Conservation (phyloP, 257 asterid species). For the Solanum verrucosum region DNA sequence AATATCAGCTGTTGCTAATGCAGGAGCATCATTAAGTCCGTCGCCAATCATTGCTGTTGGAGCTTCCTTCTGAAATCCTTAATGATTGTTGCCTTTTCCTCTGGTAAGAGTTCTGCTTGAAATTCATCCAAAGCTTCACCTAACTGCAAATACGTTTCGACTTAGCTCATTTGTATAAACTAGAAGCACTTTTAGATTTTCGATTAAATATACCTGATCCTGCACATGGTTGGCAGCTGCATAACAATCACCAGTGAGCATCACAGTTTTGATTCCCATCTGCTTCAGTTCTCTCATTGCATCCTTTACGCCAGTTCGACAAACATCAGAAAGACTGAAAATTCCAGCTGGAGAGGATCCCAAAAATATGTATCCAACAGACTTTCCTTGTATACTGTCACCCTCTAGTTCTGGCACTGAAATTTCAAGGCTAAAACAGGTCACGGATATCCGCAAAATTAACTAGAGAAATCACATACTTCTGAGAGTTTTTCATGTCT, state of each 20-base stretch:
- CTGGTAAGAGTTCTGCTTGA: constrained; percentile 70
- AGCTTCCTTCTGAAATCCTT: constrained; percentile 46
- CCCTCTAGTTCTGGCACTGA: constrained; percentile 59
- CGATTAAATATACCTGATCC: constrained; percentile 35
- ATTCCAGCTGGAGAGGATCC: constrained; percentile 51
- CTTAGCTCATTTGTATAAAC: not conserved
- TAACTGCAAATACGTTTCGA: constrained; percentile 19
- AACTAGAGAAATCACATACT: not conserved
- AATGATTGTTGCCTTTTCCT: constrained; percentile 48
- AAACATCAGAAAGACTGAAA: constrained; percentile 53
- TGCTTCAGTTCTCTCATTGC: constrained; percentile 53
- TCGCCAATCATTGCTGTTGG: constrained; percentile 83
- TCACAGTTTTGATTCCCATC: constrained; percentile 58
- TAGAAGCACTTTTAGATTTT: not conserved
- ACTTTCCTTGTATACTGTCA: constrained; percentile 40
- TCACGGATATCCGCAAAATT: not conserved
- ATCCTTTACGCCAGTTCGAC: constrained; percentile 82
- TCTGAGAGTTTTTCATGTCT: not conserved
- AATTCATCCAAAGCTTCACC: constrained; percentile 45
- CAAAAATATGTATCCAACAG: constrained; percentile 54
- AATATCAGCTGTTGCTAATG: constrained; percentile 66
- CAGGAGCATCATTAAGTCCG: constrained; percentile 84
- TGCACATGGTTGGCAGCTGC: constrained; percentile 74
- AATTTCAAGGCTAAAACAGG: not conserved
- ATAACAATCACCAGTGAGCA: constrained; percentile 80